Base-by-base conservation (phyloP, 78 protist species). In the Dictyostelium intermedium region DNA sequence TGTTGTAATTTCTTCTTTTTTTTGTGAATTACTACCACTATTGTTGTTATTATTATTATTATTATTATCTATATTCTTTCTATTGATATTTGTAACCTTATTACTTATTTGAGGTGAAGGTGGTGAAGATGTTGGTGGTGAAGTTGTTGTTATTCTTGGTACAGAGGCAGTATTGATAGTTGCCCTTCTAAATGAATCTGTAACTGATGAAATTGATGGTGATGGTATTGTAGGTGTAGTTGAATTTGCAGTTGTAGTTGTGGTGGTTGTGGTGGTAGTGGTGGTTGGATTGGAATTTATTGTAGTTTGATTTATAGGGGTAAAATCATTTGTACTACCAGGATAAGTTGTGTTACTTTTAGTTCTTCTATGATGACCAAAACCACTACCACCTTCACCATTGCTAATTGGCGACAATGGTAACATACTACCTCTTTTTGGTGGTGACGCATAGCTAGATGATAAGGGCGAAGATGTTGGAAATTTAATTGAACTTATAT, bases 291-390 rank as follows among this genome's bases (percentile, higher is more conserved):
- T 53, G 4, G 14, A 14, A 53, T 13, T 25, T 5, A 1, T 34
- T 73, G 39, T 16, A 35, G 32, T 30, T 5, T 10, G 1, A 18
- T 32, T 34, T 30, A 32, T 25, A 6, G 37, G 13, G 11, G 37
- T 30, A 34, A 30, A 50, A 50, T 50, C 43, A 35, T 30, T 30
- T 0, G 47, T n/a, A 34, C 18, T 39, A 27, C 37, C 61, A 35
- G 82, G n/a, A 39, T 20, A 35, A 27, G 82, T 18, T 76, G 82
- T 76, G 39, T 76, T 76, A 74, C 82, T 76, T 35, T 76, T 32
- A 20, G 45, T 76, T 34, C 82, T 76, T 37, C 53, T 16, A 23
- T 76, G 77, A 70, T 70, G 77, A 14, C 77, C 77, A 70, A 70
- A 70, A 27, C 77, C 77, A 32, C 77, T 32, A 63, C 73, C 73